Conservation (phyloP, 2,329 filamentous ascomycete species). For the Conoideocrella luteorostrata region DNA sequence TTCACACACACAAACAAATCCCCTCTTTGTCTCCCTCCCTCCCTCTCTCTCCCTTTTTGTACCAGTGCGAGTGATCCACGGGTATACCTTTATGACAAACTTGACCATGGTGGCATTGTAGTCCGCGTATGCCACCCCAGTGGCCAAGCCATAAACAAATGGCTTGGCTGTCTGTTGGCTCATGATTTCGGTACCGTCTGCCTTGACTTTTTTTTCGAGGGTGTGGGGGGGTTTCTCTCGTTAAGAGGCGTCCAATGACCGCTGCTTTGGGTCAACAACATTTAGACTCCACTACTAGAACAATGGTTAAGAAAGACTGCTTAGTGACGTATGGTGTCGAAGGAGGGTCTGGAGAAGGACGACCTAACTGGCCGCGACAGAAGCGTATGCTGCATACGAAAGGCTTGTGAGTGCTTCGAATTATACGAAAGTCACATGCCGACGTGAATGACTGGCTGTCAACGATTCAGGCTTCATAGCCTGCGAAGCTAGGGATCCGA, state of each 20-base stretch:
- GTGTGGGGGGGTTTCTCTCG: not conserved
- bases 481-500: not conserved
- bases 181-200: no score
- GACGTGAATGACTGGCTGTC: not conserved
- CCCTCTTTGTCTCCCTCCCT: no score
- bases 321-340: no score
- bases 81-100: not conserved
- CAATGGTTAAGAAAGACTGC: not conserved
- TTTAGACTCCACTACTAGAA: no score
- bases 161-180: not conserved
- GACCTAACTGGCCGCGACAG: no score
- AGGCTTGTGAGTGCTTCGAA: no score
- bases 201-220: no score
- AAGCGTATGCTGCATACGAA: not conserved
- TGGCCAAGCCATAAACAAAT: not conserved
- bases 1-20: no score
- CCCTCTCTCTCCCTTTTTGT: no score
- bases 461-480: not conserved
- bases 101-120: not conserved
- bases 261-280: not conserved
- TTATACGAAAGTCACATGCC: no score
- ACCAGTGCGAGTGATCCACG: not conserved
- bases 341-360: no score
- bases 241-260: not conserved
- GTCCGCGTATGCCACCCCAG: slow-evolving; percentile 2